Base-by-base conservation (phyloP, 768 basidiomycete genomes). In the Lentinula guzmanii region DNA sequence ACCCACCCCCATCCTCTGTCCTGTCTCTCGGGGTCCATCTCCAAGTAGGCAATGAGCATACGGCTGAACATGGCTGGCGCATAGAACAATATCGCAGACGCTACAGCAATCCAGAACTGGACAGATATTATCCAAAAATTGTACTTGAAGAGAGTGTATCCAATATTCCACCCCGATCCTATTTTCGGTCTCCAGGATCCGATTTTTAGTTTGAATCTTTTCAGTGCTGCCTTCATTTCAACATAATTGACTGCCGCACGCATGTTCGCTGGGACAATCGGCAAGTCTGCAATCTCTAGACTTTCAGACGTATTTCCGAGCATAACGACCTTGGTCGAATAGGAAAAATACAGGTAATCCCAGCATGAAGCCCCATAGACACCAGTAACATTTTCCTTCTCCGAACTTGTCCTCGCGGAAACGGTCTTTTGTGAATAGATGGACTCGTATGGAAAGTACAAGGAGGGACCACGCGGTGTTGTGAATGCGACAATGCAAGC, bases 241-340 rank as follows among this genome's bases (percentile, higher is more conserved):
- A 82, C 65, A 65, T 86, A 93, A 60, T 90, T 82, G 66, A 72
- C 71, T 4, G 85, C 79, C 0, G 82, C 78, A 34, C 94, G 90
- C 84, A 93, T 87, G 66, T 82, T 71, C 0, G 79, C 83, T 0
- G 90, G 84, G 8, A 95, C 82, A 58, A 95, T 86, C 5, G 94
- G 95, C 34, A 97, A 76, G 70, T 97, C 93, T 62, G 86, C 92
- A 21, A 93, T 91, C 65, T 96, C 91, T 51, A 96, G 81, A 61
- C 83, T 87, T 60, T 82, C 79, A 1, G 88, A 79, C 2, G 77
- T 79, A 72, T 92, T 85, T 2, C 93, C 94, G 45, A 94, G 85
- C 83, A 86, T 86, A 60, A 95, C 85, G 13, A 97, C 91, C 63
- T 89, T 86, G 1, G 93, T 95, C 41, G 90, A 92, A 70, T 93